Evolutionary conservation across 495 filamentous ascomycete genomes (phyloP).

Genomic region (Penicillium verhagenii): DNA sequence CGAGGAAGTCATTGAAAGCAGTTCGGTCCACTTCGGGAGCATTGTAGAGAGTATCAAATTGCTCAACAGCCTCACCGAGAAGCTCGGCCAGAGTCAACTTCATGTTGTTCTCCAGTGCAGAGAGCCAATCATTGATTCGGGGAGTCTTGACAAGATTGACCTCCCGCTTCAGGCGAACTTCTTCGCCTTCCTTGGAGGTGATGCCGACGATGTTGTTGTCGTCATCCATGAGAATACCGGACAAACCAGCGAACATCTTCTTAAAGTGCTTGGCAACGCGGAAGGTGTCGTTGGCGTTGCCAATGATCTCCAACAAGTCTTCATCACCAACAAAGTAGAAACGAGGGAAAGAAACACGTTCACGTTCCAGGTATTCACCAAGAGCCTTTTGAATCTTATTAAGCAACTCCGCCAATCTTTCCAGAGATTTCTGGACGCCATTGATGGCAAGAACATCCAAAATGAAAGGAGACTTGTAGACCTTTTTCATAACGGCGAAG

Average conservation of each 20-base stretch:
- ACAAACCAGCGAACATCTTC: constrained; percentile 99
- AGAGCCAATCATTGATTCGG: constrained; percentile 97
- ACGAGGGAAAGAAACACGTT: constrained; percentile 92
- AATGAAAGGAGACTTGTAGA: constrained; percentile 90
- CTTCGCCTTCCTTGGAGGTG: constrained; percentile 93
- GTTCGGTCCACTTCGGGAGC: constrained; percentile 61
- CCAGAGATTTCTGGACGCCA: constrained; percentile 90
- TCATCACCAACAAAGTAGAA: constrained; percentile 99
- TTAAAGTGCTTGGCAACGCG: constrained; percentile 97
- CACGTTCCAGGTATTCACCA: constrained; percentile 96
- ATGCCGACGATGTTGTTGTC: constrained; percentile 85
- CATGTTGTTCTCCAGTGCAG: constrained; percentile 88
- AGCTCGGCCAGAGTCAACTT: constrained; percentile 89
- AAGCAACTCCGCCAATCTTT: constrained; percentile 88
- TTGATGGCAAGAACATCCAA: constrained; percentile 94
- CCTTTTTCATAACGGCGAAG: constrained; percentile 96
- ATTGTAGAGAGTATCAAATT: constrained; percentile 66
- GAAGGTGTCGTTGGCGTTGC: constrained; percentile 94
- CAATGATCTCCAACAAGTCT: constrained; percentile 98
- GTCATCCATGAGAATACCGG: constrained; percentile 86
- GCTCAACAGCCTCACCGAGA: constrained; percentile 78
- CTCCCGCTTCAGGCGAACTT: constrained; percentile 80
- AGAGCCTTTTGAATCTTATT: constrained; percentile 99
- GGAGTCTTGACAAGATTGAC: constrained; percentile 91
- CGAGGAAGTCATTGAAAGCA: constrained; percentile 73